Base-by-base conservation (phyloP, 208 protist genomes). In the Herpetomonas samuelpessoai region DNA sequence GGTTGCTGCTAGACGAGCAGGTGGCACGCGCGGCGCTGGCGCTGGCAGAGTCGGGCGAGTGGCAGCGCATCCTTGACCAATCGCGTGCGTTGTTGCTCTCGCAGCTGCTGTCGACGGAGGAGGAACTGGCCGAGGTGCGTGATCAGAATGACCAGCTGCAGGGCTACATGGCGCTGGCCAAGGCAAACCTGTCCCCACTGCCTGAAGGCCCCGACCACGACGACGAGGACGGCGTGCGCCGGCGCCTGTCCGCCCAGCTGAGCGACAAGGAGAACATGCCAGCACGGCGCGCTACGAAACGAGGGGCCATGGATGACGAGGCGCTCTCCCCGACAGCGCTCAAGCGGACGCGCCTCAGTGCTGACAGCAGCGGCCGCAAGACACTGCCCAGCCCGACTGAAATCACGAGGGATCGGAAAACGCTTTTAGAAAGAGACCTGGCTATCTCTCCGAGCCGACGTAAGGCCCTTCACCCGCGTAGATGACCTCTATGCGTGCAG, bases 91-190 rank as follows among this genome's bases (percentile, higher is more conserved):
- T 2, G 2, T 56, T 70, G 2, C 24, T 56, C 2, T 35, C 45
- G 21, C 55, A 56, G 7, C 45, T 59, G 14, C 21, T 18, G n/a
- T 12, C 21, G 3, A 31, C 71, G 22, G 68, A 76, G 19, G 38
- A 44, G 18, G 44, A 24, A 19, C 49, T 83, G 29, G 21, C 16
- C 4, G 75, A 65, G 7, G 66, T 70, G 39, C 48, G 53, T 14
- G 57, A 61, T 7, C 55, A 56, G 14, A 74, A 74, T 2, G 55
- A 62, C 25, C 63, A 70, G 41, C 56, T 90, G 62, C 79, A 69
- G 4, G 49, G 57, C 24, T 79, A 76, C 24, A 78, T 85, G 46
- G 49, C 73, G 62, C 41, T 76, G 21, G 83, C 82, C 10, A 70
- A 83, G 62, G 66, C 66, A 39, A 69, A 75, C 14, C 71, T 89